These are phyloP conservation scores for Umbelopsis sp. DNA, from an alignment of 192 early-diverging fungal species.

Conservation along the genomic window DNA sequence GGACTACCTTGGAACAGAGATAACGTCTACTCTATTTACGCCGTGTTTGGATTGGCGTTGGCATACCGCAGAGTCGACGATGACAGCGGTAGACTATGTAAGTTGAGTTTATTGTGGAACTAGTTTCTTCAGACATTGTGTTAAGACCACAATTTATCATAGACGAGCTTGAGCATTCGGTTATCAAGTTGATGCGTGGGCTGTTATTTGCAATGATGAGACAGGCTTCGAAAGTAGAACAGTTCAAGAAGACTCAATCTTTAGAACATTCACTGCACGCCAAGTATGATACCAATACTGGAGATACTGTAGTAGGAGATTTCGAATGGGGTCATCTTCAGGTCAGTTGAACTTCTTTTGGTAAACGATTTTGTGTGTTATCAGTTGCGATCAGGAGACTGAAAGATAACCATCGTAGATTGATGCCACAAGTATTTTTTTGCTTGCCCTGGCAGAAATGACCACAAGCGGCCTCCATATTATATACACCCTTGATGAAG, in stretches of 20 bases:
- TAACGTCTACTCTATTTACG: conserved; percentile 88
- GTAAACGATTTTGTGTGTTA: neutral
- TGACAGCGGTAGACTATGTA: conserved; percentile 78
- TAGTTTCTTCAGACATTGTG: neutral
- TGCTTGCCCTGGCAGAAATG: conserved; percentile 82
- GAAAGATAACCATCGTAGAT: conserved; percentile 36
- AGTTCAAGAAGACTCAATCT: conserved; percentile 80
- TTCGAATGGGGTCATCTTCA: conserved; percentile 88
- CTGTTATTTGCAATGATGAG: conserved; percentile 82
- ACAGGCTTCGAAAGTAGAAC: conserved; percentile 79
- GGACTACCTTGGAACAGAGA: conserved; percentile 51
- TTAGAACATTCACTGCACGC: conserved; percentile 81
- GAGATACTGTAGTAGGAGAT: conserved; percentile 84
- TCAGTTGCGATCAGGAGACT: neutral
- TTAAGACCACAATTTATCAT: neutral
- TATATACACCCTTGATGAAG: conserved; percentile 83
- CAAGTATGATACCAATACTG: conserved; percentile 85
- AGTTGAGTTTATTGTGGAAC: conserved; percentile 18
- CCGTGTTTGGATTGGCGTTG: conserved; percentile 80
- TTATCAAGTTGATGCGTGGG: conserved; percentile 86
- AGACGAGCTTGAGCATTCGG: conserved; percentile 87
- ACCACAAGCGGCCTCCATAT: conserved; percentile 75
- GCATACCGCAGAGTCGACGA: conserved; percentile 87
- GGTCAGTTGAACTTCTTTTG: neutral
- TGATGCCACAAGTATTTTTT: conserved; percentile 83